A percentile compares a stretch with the other conserved stretches of the same genome.
Evolutionary conservation across 2,329 filamentous ascomycete species (phyloP).

Genomic region (Clonostachys rosea): DNA sequence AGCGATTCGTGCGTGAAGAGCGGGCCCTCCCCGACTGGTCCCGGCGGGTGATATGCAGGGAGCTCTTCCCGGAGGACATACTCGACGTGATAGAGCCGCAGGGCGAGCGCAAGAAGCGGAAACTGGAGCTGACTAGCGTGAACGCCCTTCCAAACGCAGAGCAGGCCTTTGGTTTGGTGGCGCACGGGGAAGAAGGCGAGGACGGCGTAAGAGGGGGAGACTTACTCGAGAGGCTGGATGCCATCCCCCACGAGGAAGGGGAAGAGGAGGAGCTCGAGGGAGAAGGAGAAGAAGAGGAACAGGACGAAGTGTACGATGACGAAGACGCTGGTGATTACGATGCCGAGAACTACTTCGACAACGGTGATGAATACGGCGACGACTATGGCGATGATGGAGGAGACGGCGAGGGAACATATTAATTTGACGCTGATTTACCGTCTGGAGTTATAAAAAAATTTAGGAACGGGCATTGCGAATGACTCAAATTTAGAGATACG

Average conservation of each 20-base stretch:
- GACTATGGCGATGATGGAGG: conserved; percentile 48
- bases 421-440: conserved; percentile 2
- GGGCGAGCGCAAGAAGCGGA: conserved; percentile 30
- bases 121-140: conserved; percentile 39
- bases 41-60: conserved; percentile 41
- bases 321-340: conserved; percentile 58
- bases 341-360: conserved; percentile 57
- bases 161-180: conserved; percentile 39
- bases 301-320: conserved; percentile 49
- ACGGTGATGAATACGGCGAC: conserved; percentile 48
- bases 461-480: neutral
- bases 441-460: neutral
- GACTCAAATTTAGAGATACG: neutral
- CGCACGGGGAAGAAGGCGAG: conserved; percentile 16
- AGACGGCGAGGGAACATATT: conserved; percentile 37
- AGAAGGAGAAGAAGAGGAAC: conserved; percentile 35
- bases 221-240: conserved; percentile 37
- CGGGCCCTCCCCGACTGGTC: conserved; percentile 50
- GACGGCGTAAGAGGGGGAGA: conserved; percentile 15
- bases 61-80: conserved; percentile 53
- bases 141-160: conserved; percentile 44
- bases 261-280: conserved; percentile 45
- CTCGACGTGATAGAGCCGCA: conserved; percentile 47
- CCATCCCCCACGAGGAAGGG: conserved; percentile 43
- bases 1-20: conserved; percentile 46